Evolutionary conservation across 306 rosid species (phyloP).

Genomic region (Prinsepia uniflora): DNA sequence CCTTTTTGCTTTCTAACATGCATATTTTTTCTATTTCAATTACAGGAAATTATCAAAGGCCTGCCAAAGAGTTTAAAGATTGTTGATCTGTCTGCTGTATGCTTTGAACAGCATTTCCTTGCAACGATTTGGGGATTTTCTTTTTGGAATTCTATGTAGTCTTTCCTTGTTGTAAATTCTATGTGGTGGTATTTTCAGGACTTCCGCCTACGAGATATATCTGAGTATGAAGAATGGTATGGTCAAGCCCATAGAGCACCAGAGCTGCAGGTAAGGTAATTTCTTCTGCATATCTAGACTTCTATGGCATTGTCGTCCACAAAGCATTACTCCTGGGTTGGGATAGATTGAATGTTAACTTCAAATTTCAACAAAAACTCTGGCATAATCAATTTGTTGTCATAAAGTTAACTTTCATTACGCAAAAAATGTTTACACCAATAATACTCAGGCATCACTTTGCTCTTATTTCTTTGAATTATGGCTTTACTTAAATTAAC

Average conservation of each 20-base stretch:
- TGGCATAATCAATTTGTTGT: slow-evolving; percentile 5
- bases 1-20: not conserved
- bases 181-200: slow-evolving; percentile 49
- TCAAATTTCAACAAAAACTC: not conserved
- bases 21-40: slow-evolving; percentile 14
- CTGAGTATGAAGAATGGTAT: slow-evolving; percentile 92
- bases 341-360: not conserved
- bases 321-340: not conserved
- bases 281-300: slow-evolving; percentile 1
- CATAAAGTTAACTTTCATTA: not conserved
- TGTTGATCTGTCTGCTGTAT: slow-evolving; percentile 98
- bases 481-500: slow-evolving; percentile 14
- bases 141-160: not conserved
- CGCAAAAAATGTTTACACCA: not conserved
- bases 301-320: not conserved
- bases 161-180: slow-evolving; percentile 19
- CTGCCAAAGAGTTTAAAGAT: slow-evolving; percentile 83
- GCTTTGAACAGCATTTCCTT: slow-evolving; percentile 20
- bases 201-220: slow-evolving; percentile 75
- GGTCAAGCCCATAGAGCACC: slow-evolving; percentile 84
- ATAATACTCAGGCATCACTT: not conserved
- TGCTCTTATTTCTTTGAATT: not conserved
- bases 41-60: slow-evolving; percentile 83
- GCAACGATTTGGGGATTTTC: slow-evolving; percentile 2
- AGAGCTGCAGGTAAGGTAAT: slow-evolving; percentile 61